Evolutionary conservation across 192 early-diverging fungal genomes (phyloP), one percentile per base, ranked within the genome.

Genomic region (Backusella morwellensis): DNA sequence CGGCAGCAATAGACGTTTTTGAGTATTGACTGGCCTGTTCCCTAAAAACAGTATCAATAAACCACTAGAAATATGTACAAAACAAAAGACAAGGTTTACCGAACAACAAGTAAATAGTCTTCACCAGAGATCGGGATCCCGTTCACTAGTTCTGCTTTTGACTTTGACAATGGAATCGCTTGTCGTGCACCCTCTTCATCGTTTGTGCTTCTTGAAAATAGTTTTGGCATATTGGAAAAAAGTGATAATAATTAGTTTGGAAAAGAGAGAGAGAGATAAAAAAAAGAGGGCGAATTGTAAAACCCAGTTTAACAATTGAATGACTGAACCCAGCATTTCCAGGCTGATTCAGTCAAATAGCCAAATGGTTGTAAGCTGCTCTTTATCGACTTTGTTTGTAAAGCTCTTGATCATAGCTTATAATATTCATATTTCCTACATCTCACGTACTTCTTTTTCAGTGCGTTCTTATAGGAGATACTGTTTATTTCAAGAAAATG

Each of bases 91-190:
- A 19, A 11, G 40, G n/a, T 3, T 36, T 73, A 81, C 80, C 80
- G 52, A 36, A 81, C 80, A 75, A 77, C 56, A 14, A 76, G 75
- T 17, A 81, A 34, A 38, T 81, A 81, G 23, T 81, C 80, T 74
- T 81, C 80, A 21, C 80, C 80, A 21, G 72, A 72, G 15, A 76
- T 26, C 7, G 80, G 80, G 14, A 79, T 68, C 19, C 63, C 74
- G 42, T 75, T 75, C 11, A 68, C 42, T 19, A 67, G 9, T 7
- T 63, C 36, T 12, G 63, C 32, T 14, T 67, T 41, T 44, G 52
- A 29, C 7, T 75, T 75, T 7, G 40, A 44, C 11, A 75, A 26
- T 19, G 74, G 74, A n/a, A 75, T 75, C 8, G 74, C 74, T 35
- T 29, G 34, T 21, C 63, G 35, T 41, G 38, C 17, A 8, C 68